Conservation (phyloP, 192 early-diverging fungal genomes). For the Jimgerdemannia lactiflua region DNA sequence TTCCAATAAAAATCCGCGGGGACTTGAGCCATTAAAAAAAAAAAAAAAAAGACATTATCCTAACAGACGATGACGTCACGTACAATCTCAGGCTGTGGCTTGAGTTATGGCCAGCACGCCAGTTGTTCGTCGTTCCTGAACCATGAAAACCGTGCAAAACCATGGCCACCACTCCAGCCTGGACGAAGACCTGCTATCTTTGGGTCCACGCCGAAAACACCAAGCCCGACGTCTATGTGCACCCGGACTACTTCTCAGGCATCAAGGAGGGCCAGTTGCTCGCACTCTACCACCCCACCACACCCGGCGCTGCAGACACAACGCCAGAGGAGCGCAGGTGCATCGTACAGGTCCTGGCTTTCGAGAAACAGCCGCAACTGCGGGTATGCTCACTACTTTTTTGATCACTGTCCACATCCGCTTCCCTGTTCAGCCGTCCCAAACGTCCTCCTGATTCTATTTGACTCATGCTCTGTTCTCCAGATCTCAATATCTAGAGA, state of each 20-base stretch:
- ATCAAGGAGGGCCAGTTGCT: conserved; percentile 62
- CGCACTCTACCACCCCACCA: conserved; percentile 48
- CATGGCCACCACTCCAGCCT: too few relatives aligned
- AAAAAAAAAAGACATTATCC: too few relatives aligned
- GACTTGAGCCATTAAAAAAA: too few relatives aligned
- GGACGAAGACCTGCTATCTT: conserved; percentile 11
- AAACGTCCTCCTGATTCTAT: too few relatives aligned
- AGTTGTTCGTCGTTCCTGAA: too few relatives aligned
- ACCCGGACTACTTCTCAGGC: conserved; percentile 63
- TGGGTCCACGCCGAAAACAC: conserved; percentile 57
- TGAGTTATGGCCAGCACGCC: too few relatives aligned
- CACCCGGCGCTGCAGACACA: conserved; percentile 18
- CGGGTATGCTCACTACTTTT: conserved; percentile 5
- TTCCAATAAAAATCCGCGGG: too few relatives aligned
- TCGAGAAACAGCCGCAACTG: conserved; percentile 61
- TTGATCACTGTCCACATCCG: too few relatives aligned
- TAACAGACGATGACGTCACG: too few relatives aligned
- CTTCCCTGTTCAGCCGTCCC: too few relatives aligned
- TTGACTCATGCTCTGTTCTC: conserved; percentile 2
- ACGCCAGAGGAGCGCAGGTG: not conserved
- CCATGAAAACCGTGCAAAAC: too few relatives aligned
- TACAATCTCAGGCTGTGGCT: too few relatives aligned
- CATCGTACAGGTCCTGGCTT: conserved; percentile 30
- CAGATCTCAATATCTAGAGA: conserved; percentile 64
- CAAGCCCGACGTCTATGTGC: conserved; percentile 63